Evolutionary conservation across 169 alveolate species (phyloP), one percentile per base, ranked within the genome.

Genomic region (Plasmodium coatneyi): DNA sequence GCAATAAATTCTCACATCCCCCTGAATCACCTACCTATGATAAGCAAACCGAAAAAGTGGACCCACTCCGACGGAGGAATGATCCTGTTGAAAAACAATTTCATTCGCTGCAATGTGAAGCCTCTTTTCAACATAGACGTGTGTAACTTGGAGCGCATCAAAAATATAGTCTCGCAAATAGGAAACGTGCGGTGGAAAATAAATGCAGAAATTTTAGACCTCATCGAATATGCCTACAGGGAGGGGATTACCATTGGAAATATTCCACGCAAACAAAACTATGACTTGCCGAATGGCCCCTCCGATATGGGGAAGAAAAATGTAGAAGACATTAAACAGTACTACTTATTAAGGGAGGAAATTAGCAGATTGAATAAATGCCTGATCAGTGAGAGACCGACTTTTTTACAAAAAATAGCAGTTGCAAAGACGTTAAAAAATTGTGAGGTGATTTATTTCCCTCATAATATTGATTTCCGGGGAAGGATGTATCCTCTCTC

Each of bases 401-500:
- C 96, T 10, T 95, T 96, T 71, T 81, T 92, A 80, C 93, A 96
- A 74, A 89, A 96, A 81, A 93, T 98, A 1, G 95, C 97, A 0
- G 97, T 97, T 2, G 99, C 99, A 0, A 94, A 96, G 56, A 95
- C 97, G 49, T 98, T 98, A 52, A 96, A 95, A 81, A 46, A 95
- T 28, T 96, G 96, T 81, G 95, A 95, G 14, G 92, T 96, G n/a
- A 92, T 98, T 2, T 99, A 98, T 95, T 98, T 98, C 95, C 99
- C 99, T 22, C 99, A 98, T 92, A 99, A 98, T 95, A 96, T 98
- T 80, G 99, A 99, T 96, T 99, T 99, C 92, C 95, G 99, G 54
- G 99, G 99, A 7, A 96, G 99, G 87, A 96, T 98, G 95, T 99
- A 99, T 93, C 99, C 99, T 0, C 96, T 99, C 28, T 98, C 99